Evolutionary conservation across 495 filamentous ascomycete genomes (phyloP).

Genomic region (Opeltia flavorubescens): DNA sequence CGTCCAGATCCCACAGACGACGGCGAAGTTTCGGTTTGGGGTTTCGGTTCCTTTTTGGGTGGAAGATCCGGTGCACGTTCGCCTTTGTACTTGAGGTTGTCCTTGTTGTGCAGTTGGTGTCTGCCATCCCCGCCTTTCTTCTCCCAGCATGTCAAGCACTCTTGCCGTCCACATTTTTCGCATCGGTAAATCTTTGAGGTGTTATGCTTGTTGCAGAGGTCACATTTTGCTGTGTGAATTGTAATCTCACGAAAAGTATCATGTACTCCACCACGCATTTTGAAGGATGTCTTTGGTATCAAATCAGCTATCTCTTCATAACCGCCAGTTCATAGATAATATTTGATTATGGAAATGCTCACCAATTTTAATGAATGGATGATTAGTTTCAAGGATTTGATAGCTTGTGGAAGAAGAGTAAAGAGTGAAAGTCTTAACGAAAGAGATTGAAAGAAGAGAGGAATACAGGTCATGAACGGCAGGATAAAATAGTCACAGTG

Average conservation of each 20-base stretch:
- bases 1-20: no score
- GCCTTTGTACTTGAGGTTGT: no score
- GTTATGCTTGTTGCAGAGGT: slow-evolving; percentile 32
- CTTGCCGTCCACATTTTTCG: slow-evolving; percentile 28
- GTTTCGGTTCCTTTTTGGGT: no score
- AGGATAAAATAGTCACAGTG: neutral
- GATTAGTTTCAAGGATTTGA: neutral
- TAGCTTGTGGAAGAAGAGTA: neutral
- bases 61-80: no score
- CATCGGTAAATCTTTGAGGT: slow-evolving; percentile 30
- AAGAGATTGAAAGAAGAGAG: neutral
- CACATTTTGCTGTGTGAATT: slow-evolving; percentile 38
- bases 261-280: slow-evolving; percentile 1
- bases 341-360: neutral
- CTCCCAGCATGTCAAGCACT: slow-evolving; percentile 27
- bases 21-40: no score
- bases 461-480: neutral
- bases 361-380: neutral
- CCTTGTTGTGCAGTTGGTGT: slow-evolving; percentile 11
- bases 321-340: neutral
- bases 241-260: slow-evolving; percentile 20
- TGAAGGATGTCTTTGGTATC: neutral
- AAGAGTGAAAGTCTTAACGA: neutral
- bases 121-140: slow-evolving; percentile 13
- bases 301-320: neutral